Evolutionary conservation across 331 rosid genomes (phyloP).

Genomic region (Arachis monticola): DNA sequence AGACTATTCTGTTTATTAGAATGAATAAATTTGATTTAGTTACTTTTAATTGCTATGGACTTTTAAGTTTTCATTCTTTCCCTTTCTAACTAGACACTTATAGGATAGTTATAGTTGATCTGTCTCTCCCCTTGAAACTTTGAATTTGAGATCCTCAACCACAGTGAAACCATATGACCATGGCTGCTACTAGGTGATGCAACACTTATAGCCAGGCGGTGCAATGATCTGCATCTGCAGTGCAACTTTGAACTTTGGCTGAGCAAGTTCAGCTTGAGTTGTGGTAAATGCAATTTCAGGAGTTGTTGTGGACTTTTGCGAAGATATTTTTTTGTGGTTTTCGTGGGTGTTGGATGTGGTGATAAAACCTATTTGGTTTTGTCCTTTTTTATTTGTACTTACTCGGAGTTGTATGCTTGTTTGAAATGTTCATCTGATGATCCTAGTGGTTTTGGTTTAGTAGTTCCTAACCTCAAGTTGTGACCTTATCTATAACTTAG

Average conservation of each 20-base stretch:
- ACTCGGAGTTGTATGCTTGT: too few species aligned
- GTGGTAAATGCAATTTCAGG: not conserved
- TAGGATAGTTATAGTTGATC: not conserved
- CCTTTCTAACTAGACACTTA: not conserved
- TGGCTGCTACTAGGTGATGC: not conserved
- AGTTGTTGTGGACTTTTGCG: not conserved
- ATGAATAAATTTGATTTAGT: slow-evolving; percentile 5
- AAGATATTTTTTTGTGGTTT: not conserved
- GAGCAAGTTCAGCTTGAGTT: not conserved
- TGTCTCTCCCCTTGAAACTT: slow-evolving; percentile 10
- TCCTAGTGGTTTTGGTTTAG: not conserved
- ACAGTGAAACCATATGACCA: not conserved
- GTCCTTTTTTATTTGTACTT: too few species aligned
- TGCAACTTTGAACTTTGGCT: not conserved
- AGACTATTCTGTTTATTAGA: slow-evolving; percentile 30
- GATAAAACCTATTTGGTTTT: too few species aligned
- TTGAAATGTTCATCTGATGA: too few species aligned
- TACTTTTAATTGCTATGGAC: not conserved
- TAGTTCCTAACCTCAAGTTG: not conserved
- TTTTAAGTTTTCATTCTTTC: not conserved
- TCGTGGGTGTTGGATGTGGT: not conserved
- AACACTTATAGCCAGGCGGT: not conserved
- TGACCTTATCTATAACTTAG: not conserved
- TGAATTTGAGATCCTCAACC: not conserved
- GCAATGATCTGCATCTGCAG: not conserved